Percentiles rank a stretch among this genome's conserved stretches.
These are phyloP conservation scores for Pythium aphanidermatum DNA, from an alignment of 352 stramenopile species.

Conservation along the genomic window DNA sequence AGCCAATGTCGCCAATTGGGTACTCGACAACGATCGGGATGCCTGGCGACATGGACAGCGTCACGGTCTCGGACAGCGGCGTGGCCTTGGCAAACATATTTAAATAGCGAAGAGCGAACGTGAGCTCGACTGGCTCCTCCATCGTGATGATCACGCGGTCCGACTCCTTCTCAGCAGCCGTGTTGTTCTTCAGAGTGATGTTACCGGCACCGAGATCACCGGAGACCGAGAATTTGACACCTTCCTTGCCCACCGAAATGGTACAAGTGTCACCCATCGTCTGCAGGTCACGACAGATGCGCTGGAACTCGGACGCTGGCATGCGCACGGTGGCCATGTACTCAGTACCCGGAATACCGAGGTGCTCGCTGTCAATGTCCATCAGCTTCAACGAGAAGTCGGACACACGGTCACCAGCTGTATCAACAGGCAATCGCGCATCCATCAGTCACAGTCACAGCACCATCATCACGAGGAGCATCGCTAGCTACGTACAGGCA, in stretches of 20 bases:
- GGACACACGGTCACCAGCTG: constrained; percentile 89
- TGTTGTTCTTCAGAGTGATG: constrained; percentile 91
- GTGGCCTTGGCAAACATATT: constrained; percentile 99
- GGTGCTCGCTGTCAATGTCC: constrained; percentile 99
- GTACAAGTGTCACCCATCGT: constrained; percentile 98
- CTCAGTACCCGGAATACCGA: constrained; percentile 98
- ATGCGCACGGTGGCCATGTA: constrained; percentile 96
- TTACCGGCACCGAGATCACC: constrained; percentile 97
- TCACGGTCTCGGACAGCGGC: constrained; percentile 91
- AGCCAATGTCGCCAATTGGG: constrained; percentile 95
- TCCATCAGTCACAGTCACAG: too few species aligned
- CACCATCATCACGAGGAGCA: too few species aligned
- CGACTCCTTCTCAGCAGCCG: constrained; percentile 80
- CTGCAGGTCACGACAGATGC: constrained; percentile 97
- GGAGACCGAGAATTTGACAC: constrained; percentile 95
- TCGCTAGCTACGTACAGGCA: constrained; percentile 49
- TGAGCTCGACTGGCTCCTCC: constrained; percentile 98
- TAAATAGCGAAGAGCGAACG: constrained; percentile 98
- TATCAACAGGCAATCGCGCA: constrained; percentile 4
- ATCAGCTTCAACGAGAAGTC: constrained; percentile 99
- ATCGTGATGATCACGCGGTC: constrained; percentile 97
- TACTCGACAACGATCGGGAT: constrained; percentile 99
- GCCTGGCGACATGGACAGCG: constrained; percentile 96
- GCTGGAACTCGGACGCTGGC: constrained; percentile 96
- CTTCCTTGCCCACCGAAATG: constrained; percentile 96